These are phyloP conservation scores for Juncus effusus DNA, from an alignment of 176 grass and related monocot species.

Conservation along the genomic window DNA sequence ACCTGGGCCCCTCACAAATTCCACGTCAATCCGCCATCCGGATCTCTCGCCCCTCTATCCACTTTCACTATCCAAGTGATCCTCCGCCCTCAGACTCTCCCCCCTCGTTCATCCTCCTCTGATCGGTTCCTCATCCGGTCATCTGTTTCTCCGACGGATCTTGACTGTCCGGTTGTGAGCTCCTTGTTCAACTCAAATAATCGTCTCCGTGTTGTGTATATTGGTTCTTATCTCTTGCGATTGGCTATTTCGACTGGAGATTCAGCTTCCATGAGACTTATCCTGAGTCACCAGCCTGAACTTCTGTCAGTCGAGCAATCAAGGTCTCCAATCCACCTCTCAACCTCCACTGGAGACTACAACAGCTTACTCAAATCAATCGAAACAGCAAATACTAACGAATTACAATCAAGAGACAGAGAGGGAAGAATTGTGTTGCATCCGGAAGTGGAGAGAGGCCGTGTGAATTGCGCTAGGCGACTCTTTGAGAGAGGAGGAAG, in stretches of 20 bases:
- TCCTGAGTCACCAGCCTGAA: slow-evolving; percentile 68
- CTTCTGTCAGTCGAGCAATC: slow-evolving; percentile 47
- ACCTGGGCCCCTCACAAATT: slow-evolving; percentile 89
- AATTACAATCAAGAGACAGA: slow-evolving; percentile 24
- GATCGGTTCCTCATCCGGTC: slow-evolving; percentile 91
- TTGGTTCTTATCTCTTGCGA: slow-evolving; percentile 61
- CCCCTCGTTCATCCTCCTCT: slow-evolving; percentile 56
- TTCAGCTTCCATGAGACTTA: slow-evolving; percentile 46
- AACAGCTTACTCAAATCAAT: slow-evolving; percentile 20
- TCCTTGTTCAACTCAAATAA: slow-evolving; percentile 19
- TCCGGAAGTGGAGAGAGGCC: slow-evolving; percentile 41
- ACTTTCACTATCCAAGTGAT: slow-evolving; percentile 58
- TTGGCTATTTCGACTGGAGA: slow-evolving; percentile 44
- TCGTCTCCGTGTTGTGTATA: slow-evolving; percentile 68
- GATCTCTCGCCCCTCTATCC: slow-evolving; percentile 61
- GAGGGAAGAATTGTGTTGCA: slow-evolving; percentile 39
- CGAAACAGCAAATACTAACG: neutral
- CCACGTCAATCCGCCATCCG: slow-evolving; percentile 81
- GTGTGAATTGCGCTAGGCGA: slow-evolving; percentile 25
- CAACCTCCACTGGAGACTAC: slow-evolving; percentile 50
- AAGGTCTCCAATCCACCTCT: slow-evolving; percentile 51
- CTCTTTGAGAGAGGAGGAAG: slow-evolving; percentile 37
- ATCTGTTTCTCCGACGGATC: slow-evolving; percentile 48
- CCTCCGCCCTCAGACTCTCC: slow-evolving; percentile 63
- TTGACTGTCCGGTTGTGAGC: slow-evolving; percentile 1